Evolutionary conservation across 1,284 basidiomycete species (phyloP), one percentile per base, ranked within the genome.

Genomic region (Trichosporon faecale): DNA sequence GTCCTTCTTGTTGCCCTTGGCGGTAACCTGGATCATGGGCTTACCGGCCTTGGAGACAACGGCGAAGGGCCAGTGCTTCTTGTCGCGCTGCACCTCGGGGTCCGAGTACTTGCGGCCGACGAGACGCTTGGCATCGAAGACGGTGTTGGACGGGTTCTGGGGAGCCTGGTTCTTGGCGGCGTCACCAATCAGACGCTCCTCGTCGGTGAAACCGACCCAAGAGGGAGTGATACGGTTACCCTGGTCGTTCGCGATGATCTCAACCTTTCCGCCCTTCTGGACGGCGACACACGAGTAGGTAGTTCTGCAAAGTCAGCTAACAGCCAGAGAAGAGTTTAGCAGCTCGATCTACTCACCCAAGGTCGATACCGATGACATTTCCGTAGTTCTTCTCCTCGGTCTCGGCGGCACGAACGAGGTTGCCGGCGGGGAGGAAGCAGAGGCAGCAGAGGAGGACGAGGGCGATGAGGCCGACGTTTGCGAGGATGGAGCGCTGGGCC

Each of bases 181-280:
- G 87, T 97, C 95, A 66, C 82, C 82, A 71, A 83, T 82, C 75
- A 97, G 89, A 86, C 95, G 94, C 86, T 99, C 96, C 0, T 94
- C 93, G 35, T 52, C 46, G 55, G 66, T 65, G 86, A 97, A 97
- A 74, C 88, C 87, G 75, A 97, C 95, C 92, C 92, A 95, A 80
- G 93, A 97, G 52, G 95, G 94, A 31, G 95, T 97, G 84, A 96
- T 97, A 85, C 94, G 92, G 86, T 97, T 92, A 83, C 95, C 95
- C 84, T 97, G 94, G 86, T 96, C 95, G 85, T 97, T 97, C 83
- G 95, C 93, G 79, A 96, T 95, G 77, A 96, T 97, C 85, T 98
- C 94, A 52, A 97, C 94, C 77, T 92, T 91, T 77, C 94, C 95
- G 72, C 91, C 91, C 71, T 91, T 91, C 85, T 95, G 93, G 69